A percentile compares a stretch with the other conserved stretches of the same genome.
Conservation (phyloP, 1,284 basidiomycete genomes). For the Puccinia hordei region DNA sequence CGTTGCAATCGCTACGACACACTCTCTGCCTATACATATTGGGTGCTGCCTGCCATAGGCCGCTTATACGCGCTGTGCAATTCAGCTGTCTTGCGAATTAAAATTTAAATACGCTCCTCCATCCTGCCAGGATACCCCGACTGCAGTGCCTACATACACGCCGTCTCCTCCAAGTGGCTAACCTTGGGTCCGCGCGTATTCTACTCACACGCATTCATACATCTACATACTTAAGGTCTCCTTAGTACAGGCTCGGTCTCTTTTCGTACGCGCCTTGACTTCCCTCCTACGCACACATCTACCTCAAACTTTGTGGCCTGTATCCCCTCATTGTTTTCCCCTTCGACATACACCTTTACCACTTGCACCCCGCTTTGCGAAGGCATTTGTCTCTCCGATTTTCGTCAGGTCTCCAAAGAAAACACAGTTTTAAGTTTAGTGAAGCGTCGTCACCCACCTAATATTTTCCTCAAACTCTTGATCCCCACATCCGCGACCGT, state of each 20-base stretch:
- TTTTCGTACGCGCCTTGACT: background rate
- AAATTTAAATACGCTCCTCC: constrained; percentile 1
- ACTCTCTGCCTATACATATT: constrained; percentile 17
- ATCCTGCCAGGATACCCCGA: background rate
- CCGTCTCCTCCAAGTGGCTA: background rate
- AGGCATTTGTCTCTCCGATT: background rate
- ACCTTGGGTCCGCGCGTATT: constrained; percentile 18
- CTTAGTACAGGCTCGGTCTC: background rate
- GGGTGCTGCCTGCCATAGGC: background rate
- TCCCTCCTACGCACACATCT: background rate
- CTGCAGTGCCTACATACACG: background rate
- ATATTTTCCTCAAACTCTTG: background rate
- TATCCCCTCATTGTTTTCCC: background rate
- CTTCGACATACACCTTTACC: background rate
- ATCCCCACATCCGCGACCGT: background rate
- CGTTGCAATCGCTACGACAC: constrained; percentile 10
- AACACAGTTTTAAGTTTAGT: background rate
- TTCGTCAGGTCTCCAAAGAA: background rate
- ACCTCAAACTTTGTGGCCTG: background rate
- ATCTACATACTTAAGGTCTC: too few relatives aligned
- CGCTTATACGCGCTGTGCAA: background rate
- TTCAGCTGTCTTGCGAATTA: constrained; percentile 18
- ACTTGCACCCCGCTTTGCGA: background rate
- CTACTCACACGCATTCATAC: background rate
- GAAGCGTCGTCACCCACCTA: background rate